Evolutionary conservation across 352 stramenopile species (phyloP).

Genomic region (Globisporangium alternatum): DNA sequence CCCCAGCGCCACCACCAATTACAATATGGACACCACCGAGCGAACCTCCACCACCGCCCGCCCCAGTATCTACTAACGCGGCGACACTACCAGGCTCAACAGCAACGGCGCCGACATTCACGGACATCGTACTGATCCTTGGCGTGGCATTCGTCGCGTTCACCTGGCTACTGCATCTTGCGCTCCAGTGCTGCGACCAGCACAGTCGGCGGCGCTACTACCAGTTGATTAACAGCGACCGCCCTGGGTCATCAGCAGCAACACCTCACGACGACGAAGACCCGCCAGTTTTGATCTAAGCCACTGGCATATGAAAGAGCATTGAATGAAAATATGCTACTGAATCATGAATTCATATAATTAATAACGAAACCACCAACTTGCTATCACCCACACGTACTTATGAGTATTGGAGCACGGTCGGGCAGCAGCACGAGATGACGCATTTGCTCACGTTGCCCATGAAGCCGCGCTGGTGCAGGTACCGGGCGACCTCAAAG

Average conservation of each 20-base stretch:
- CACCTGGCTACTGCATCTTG: slow-evolving; percentile 1
- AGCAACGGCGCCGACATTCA: background rate
- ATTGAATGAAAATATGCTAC: background rate
- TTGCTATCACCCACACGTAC: background rate
- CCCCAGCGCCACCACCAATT: background rate
- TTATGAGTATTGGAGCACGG: slow-evolving; percentile 6
- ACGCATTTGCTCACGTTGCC: slow-evolving; percentile 15
- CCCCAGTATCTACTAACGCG: background rate
- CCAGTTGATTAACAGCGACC: background rate
- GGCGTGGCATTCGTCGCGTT: background rate
- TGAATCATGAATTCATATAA: slow-evolving; percentile 2
- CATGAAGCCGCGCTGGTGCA: slow-evolving; percentile 14
- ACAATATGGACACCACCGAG: background rate
- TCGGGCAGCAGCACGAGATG: slow-evolving; percentile 16
- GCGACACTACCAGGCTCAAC: background rate
- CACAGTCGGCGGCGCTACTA: background rate
- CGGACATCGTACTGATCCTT: background rate
- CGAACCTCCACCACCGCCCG: background rate
- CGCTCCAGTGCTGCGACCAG: slow-evolving; percentile 7
- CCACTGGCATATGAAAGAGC: background rate
- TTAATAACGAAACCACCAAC: background rate
- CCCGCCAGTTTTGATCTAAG: slow-evolving; percentile 2
- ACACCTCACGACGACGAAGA: background rate
- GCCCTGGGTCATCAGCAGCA: background rate
- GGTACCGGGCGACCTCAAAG: slow-evolving; percentile 16